These are phyloP conservation scores for Meredithiella fracta DNA, from an alignment of 2,329 filamentous ascomycete genomes.

Conservation along the genomic window DNA sequence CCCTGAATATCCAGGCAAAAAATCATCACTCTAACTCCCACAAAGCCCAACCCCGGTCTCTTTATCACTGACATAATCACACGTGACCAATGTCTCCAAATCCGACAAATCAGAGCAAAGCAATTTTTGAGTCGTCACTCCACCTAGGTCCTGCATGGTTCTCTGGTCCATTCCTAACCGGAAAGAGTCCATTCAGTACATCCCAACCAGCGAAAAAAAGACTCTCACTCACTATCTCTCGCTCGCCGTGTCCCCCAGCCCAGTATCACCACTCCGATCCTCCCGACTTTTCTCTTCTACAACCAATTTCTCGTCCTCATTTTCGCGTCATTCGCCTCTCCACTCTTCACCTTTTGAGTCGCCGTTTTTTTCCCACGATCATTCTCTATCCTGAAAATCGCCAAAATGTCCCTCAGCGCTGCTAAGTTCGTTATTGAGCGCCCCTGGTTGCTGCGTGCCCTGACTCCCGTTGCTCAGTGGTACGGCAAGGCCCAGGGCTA, in stretches of 20 bases:
- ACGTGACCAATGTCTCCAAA: constrained; percentile 2
- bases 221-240: not conserved
- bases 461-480: constrained; percentile 74
- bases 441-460: constrained; percentile 51
- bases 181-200: constrained; percentile 3
- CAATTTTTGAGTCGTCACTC: constrained; percentile 10
- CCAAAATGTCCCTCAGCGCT: constrained; percentile 52
- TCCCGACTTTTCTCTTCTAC: constrained; percentile 11
- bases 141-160: constrained; percentile 1
- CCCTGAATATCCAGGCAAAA: constrained; percentile 11
- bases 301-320: not conserved
- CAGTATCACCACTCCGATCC: constrained; percentile 13
- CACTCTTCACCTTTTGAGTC: constrained; percentile 19
- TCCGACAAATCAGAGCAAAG: constrained; percentile 8
- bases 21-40: not conserved
- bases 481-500: constrained; percentile 83
- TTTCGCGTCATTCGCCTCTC: constrained; percentile 5
- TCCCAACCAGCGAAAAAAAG: constrained; percentile 2
- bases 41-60: not conserved
- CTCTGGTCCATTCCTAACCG: constrained; percentile 1
- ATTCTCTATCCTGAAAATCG: not conserved
- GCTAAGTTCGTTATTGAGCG: constrained; percentile 64
- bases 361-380: constrained; percentile 1
- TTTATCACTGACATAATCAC: not conserved
- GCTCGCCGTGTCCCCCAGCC: not conserved